These are phyloP conservation scores for Cryomyces minteri DNA, from an alignment of 495 filamentous ascomycete genomes.

Conservation along the genomic window DNA sequence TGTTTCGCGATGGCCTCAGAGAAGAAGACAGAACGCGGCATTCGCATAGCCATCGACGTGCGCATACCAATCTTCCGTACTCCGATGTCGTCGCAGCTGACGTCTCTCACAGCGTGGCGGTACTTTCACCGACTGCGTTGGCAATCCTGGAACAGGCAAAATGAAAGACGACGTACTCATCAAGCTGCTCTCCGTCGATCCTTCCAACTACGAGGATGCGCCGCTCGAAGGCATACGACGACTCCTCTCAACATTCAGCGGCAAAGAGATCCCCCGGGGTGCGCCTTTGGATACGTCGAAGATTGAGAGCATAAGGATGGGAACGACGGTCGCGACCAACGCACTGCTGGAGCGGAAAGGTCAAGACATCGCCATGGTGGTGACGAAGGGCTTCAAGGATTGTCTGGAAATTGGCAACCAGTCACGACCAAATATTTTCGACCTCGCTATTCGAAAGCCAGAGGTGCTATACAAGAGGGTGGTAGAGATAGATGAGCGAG, in stretches of 20 bases:
- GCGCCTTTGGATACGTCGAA: conserved; percentile 63
- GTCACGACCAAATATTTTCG: conserved; percentile 27
- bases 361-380: conserved; percentile 75
- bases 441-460: conserved; percentile 26
- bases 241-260: conserved; percentile 65
- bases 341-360: conserved; percentile 83
- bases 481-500: conserved; percentile 26
- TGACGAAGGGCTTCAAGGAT: conserved; percentile 87
- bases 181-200: conserved; percentile 31
- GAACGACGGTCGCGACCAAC: conserved; percentile 28
- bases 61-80: background rate
- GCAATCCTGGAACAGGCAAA: conserved; percentile 31
- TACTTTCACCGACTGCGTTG: conserved; percentile 44
- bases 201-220: conserved; percentile 31
- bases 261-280: conserved; percentile 58
- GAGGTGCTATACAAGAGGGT: conserved; percentile 28
- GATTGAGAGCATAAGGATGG: conserved; percentile 43
- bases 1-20: conserved; percentile 5
- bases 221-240: conserved; percentile 62
- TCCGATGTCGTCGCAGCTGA: background rate
- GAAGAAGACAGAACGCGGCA: conserved; percentile 12
- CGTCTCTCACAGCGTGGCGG: conserved; percentile 29
- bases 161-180: conserved; percentile 29
- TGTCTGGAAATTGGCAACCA: conserved; percentile 52
- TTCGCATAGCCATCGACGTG: conserved; percentile 24